Evolutionary conservation across 352 stramenopile genomes (phyloP).

Genomic region (Globisporangium iwayamae): DNA sequence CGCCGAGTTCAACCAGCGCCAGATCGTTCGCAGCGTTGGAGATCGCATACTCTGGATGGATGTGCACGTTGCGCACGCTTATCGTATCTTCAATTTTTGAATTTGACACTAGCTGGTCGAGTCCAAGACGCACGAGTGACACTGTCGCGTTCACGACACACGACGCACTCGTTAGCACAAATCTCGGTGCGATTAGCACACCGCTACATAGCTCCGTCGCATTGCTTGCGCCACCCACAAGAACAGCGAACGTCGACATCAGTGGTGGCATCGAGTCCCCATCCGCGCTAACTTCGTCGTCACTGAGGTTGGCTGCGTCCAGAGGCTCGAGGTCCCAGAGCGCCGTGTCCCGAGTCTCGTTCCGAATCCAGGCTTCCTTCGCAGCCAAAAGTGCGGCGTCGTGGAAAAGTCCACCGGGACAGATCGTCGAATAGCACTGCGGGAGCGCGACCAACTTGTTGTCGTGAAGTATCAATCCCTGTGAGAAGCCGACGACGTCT

Average conservation of each 20-base stretch:
- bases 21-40: constrained; percentile 1
- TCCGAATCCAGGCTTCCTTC: constrained; percentile 12
- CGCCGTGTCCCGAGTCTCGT: not conserved
- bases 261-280: not conserved
- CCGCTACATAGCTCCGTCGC: not conserved
- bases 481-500: constrained; percentile 5
- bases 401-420: constrained; percentile 8
- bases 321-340: constrained; percentile 2
- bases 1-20: constrained; percentile 8
- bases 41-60: not conserved
- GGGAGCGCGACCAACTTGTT: constrained; percentile 13
- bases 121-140: constrained; percentile 5
- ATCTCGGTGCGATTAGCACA: constrained; percentile 3
- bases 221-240: not conserved
- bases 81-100: constrained; percentile 4
- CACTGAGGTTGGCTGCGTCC: not conserved
- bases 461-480: constrained; percentile 11
- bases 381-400: constrained; percentile 5
- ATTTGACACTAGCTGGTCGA: not conserved
- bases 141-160: constrained; percentile 1
- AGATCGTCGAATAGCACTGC: constrained; percentile 11
- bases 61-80: constrained; percentile 6
- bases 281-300: not conserved
- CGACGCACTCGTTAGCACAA: constrained; percentile 6
- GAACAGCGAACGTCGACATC: constrained; percentile 4